These are phyloP conservation scores for Leucosporidium yakuticum DNA, from an alignment of 768 basidiomycete species.

Conservation along the genomic window DNA sequence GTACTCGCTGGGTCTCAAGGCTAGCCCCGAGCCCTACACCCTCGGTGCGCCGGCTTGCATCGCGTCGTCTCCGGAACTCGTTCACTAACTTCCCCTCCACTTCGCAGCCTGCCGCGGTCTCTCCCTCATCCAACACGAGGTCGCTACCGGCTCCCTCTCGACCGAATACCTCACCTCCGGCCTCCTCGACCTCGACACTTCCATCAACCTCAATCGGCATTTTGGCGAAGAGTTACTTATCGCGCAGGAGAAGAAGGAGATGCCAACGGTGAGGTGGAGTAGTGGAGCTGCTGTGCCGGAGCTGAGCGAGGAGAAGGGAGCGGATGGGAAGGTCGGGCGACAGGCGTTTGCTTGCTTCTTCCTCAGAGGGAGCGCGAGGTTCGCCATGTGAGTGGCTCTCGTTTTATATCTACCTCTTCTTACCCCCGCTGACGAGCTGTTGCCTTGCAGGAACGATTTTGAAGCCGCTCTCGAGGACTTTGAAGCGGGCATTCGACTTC, in stretches of 20 bases:
- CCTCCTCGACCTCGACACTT: conserved; percentile 10
- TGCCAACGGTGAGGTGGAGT: background rate
- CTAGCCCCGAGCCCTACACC: conserved; percentile 24
- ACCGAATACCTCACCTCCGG: background rate
- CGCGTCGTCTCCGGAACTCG: background rate
- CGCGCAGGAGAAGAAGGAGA: background rate
- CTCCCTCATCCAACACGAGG: conserved; percentile 18
- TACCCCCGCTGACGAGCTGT: background rate
- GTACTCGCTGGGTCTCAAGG: conserved; percentile 4
- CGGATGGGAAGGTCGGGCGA: too few relatives aligned
- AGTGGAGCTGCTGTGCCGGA: too few relatives aligned
- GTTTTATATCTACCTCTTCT: background rate
- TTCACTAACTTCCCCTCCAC: too few relatives aligned
- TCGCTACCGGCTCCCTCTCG: background rate
- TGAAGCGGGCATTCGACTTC: conserved; percentile 5
- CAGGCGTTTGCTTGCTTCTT: conserved; percentile 9
- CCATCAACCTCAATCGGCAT: conserved; percentile 1
- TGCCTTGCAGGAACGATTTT: conserved; percentile 10
- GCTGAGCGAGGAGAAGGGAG: too few relatives aligned
- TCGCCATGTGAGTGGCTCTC: background rate
- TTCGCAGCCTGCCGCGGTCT: conserved; percentile 25
- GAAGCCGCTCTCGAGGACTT: conserved; percentile 19
- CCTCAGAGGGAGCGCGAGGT: conserved; percentile 10
- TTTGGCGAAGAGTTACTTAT: conserved; percentile 10
- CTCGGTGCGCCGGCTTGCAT: background rate